A percentile compares a stretch with the other conserved stretches of the same genome.
Conservation (phyloP, 208 protist species). For the Wallacemonas sp. region DNA sequence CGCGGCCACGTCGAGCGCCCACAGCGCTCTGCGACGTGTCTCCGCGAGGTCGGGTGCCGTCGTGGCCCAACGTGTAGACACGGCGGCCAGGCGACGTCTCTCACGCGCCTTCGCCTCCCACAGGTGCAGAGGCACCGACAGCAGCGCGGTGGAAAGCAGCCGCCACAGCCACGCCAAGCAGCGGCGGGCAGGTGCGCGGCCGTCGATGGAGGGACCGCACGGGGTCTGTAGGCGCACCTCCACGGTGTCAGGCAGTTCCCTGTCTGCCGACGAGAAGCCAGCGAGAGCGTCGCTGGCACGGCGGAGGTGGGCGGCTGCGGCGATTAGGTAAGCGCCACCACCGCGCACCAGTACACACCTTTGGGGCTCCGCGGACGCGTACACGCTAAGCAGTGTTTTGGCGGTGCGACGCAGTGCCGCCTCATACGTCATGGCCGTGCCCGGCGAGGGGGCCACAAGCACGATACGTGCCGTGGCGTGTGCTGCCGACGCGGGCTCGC, state of each 20-base stretch:
- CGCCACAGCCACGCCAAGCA: slow-evolving; percentile 3
- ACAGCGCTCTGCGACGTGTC: not conserved
- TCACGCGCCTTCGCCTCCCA: not conserved
- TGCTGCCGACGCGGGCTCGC: not conserved
- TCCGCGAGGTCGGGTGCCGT: not conserved
- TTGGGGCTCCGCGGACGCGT: not conserved
- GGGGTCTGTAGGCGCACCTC: too few relatives aligned
- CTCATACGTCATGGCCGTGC: slow-evolving; percentile 19
- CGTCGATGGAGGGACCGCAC: too few relatives aligned
- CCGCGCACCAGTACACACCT: slow-evolving; percentile 27
- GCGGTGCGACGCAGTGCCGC: slow-evolving; percentile 25
- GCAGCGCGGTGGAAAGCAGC: not conserved
- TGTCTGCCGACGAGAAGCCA: too few relatives aligned
- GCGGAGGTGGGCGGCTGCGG: slow-evolving; percentile 20
- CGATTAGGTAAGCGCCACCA: slow-evolving; percentile 43
- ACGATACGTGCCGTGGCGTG: slow-evolving; percentile 10
- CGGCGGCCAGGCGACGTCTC: not conserved
- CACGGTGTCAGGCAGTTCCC: not conserved
- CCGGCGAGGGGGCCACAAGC: slow-evolving; percentile 24
- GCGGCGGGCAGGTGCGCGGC: not conserved
- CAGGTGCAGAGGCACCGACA: not conserved
- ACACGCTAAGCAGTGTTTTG: slow-evolving; percentile 12
- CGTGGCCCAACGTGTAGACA: not conserved
- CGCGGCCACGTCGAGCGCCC: not conserved
- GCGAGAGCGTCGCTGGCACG: not conserved